Evolutionary conservation across 2,329 filamentous ascomycete genomes (phyloP), one percentile per base, ranked within the genome.

Genomic region (Sporothrix phasma): DNA sequence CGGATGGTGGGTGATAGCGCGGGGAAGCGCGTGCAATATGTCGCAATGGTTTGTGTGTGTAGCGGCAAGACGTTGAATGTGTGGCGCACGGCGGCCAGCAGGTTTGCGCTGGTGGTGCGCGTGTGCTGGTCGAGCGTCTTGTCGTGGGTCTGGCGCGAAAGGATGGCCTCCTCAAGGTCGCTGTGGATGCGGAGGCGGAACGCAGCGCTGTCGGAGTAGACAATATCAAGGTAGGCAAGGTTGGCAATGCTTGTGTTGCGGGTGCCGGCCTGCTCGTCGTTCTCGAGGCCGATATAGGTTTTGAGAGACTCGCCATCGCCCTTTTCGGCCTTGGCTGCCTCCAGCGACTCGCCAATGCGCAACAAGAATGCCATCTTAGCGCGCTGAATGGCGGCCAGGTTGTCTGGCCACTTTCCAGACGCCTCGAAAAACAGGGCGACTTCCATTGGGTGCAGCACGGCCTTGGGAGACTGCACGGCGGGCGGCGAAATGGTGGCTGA

Each of bases 341-440:
- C 80, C 1, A 99, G 77, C 2, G 91, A 81, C 61, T 87, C 85
- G 59, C 87, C 85, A 64, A 96, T 86, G 69, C 87, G 84, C 3
- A 97, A 77, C 3, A 94, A 80, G 72, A 99, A 96, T 3, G 95
- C 94, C 45, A 95, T 84, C 75, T 99, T 99, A 13, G 92, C 92
- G 71, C 92, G 86, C 74, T 99, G 94, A 64, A 97, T 96, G 5
- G 93, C 92, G 3, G 84, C 84, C 8, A 97, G 77, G 71, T 95
- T 91, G 72, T 97, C 92, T 0, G 94, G 94, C 94, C 94, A 99
- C 69, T 90, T 88, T 53, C 86, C 88, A 6, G 94, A 97, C 4
- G 89, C 90, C 76, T 99, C 94, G 70, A 99, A 97, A 72, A 93
- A 92, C 56, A 99, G 81, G 47, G 92, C 83, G 37, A 95, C 83